phyloP scores from a whole-genome alignment of 2,329 filamentous ascomycete genomes.

The Nectriaceae sp. region DNA sequence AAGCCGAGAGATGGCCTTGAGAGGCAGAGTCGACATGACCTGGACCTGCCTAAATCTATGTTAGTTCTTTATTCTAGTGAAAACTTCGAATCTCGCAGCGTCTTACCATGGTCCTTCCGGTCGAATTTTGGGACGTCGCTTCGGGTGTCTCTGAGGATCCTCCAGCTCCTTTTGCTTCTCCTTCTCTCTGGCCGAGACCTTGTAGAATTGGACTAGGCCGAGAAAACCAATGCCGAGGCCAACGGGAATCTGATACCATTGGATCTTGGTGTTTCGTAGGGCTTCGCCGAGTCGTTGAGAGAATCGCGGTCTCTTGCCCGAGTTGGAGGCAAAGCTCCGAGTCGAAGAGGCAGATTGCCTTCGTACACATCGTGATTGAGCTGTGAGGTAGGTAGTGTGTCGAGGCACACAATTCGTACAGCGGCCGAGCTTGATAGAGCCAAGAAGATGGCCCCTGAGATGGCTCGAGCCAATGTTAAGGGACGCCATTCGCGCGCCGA shows the following conservation, averaged over 20 bases:
- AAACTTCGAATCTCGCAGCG: too few relatives aligned
- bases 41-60: constrained; percentile 69
- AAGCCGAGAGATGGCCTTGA: constrained; percentile 85
- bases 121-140: constrained; percentile 63
- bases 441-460: constrained; percentile 34
- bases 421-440: constrained; percentile 31
- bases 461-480: constrained; percentile 38
- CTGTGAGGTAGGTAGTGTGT: constrained; percentile 23
- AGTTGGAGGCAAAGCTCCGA: constrained; percentile 36
- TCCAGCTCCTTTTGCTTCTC: constrained; percentile 50
- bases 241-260: constrained; percentile 91
- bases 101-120: constrained; percentile 81
- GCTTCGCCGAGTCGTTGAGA: constrained; percentile 53
- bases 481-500: constrained; percentile 33
- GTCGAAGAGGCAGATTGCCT: constrained; percentile 24
- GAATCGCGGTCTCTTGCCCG: constrained; percentile 51
- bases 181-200: constrained; percentile 61
- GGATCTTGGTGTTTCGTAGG: constrained; percentile 58
- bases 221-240: constrained; percentile 84
- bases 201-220: constrained; percentile 81
- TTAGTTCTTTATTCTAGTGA: too few relatives aligned
- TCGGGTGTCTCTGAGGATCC: constrained; percentile 46
- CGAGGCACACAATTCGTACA: constrained; percentile 30
- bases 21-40: constrained; percentile 87
- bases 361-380: constrained; percentile 27